Evolutionary conservation across 257 asterid genomes (phyloP).

Genomic region (Avicennia marina): DNA sequence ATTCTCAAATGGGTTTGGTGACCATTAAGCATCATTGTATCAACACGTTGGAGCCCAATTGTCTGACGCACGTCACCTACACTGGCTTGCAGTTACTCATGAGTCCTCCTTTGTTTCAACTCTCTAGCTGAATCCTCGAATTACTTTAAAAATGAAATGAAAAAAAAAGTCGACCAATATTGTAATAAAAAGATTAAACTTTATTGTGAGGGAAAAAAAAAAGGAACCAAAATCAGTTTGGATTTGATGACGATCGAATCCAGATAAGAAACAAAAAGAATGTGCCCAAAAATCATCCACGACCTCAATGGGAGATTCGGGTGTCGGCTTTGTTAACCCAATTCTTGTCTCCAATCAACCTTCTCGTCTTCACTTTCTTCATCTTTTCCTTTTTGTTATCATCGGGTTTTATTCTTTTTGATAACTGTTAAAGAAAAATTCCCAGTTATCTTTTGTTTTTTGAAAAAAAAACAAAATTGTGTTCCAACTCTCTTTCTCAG

Average conservation of each 20-base stretch:
- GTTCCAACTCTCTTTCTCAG: too few species aligned
- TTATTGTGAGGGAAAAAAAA: neutral
- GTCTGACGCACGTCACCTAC: too few species aligned
- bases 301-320: slow-evolving; percentile 43
- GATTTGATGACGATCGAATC: slow-evolving; percentile 12
- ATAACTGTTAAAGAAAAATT: slow-evolving; percentile 9
- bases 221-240: slow-evolving; percentile 1
- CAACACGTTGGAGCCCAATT: too few species aligned
- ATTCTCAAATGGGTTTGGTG: too few species aligned
- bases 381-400: neutral
- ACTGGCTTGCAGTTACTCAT: neutral
- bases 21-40: too few species aligned
- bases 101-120: neutral
- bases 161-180: neutral
- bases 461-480: too few species aligned
- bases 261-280: slow-evolving; percentile 17
- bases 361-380: neutral
- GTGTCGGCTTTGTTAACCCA: slow-evolving; percentile 41
- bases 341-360: neutral
- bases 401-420: neutral
- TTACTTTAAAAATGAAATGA: neutral
- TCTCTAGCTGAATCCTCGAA: slow-evolving; percentile 1
- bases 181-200: neutral
- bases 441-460: too few species aligned
- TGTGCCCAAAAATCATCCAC: slow-evolving; percentile 39